phyloP scores from a whole-genome alignment of 2,329 filamentous ascomycete genomes.

The Trichothecium sympodiale region DNA sequence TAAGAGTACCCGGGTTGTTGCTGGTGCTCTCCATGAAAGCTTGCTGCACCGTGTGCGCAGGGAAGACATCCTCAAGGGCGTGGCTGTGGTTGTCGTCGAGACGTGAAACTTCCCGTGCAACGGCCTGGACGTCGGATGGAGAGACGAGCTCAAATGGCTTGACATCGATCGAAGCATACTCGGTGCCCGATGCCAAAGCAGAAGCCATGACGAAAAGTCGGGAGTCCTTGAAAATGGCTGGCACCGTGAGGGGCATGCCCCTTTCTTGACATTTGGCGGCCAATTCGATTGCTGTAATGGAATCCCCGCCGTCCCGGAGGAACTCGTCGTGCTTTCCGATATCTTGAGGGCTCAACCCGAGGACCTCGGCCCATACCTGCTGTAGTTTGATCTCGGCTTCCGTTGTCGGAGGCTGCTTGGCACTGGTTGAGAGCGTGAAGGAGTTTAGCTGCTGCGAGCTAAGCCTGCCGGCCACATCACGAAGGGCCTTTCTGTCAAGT shows the following conservation, averaged over 20 bases:
- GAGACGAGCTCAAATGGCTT: neutral
- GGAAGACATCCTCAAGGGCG: neutral
- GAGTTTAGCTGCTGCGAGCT: neutral
- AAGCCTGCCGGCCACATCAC: neutral
- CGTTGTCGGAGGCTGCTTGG: slow-evolving; percentile 7
- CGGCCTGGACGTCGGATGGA: neutral
- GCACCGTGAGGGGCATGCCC: no score
- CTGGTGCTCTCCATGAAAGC: neutral
- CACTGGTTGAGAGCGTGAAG: neutral
- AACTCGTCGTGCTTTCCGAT: slow-evolving; percentile 12
- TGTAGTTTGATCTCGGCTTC: slow-evolving; percentile 7
- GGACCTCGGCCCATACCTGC: slow-evolving; percentile 18
- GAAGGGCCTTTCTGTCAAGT: neutral
- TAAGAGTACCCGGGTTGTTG: neutral
- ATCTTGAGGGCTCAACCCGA: slow-evolving; percentile 14
- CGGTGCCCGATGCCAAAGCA: neutral
- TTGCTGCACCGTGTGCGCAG: neutral
- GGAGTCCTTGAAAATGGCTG: no score
- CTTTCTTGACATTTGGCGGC: slow-evolving; percentile 14
- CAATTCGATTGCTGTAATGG: slow-evolving; percentile 30
- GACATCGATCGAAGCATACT: neutral
- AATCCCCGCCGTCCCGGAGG: slow-evolving; percentile 25
- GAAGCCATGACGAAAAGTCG: neutral
- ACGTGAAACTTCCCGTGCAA: neutral
- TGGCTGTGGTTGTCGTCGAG: neutral